Base-by-base conservation (phyloP, 2,329 filamentous ascomycete species). In the Colletotrichum viniferum region DNA sequence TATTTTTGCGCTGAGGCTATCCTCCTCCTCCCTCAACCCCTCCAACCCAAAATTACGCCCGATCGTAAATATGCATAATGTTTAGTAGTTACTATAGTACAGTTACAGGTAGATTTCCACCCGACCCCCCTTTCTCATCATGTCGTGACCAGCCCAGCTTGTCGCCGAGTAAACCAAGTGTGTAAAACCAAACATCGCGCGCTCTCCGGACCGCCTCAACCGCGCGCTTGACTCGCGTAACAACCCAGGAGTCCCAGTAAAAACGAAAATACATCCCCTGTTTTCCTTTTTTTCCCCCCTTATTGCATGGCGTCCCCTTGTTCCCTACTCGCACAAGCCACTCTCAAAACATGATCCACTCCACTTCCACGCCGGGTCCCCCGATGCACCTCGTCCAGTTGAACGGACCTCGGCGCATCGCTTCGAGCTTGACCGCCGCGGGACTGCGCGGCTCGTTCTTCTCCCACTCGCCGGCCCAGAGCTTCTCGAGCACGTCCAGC, bases 401-500 rank as follows among this genome's bases (percentile, higher is more conserved):
- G 81, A 92, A 91, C 9, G 89, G 89, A 56, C 89, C 88, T 65
- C 87, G 84, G 71, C 85, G 83, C 71, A 81, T 76, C 71, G 81
- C 82, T 62, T 83, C 83, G 66, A 85, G 80, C 79, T 84, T 84
- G 72, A 78, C 77, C 21, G 80, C 76, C 26, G 79, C 82, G 24
- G 82, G 81, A 65, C 80, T 83, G 24, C 81, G 78, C 63, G 81
- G 79, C 67, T 84, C 83, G 32, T 85, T 63, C 58, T 85, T 85
- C 73, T 84, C 80, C 78, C 81, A 84, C 65, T 92, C 89, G 65
- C 89, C 90, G 14, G 88, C 88, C 96, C 96, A 98, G 18, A 98
- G 90, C 80, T 93, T 92, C 87, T 98, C 96, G 56, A 98, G 85
- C 5, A 98, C 92, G 80, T 97, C 94, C 30, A 98, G 88, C 9